These are phyloP conservation scores for Lanmaoa rubissima DNA, from an alignment of 768 basidiomycete species.

Conservation along the genomic window DNA sequence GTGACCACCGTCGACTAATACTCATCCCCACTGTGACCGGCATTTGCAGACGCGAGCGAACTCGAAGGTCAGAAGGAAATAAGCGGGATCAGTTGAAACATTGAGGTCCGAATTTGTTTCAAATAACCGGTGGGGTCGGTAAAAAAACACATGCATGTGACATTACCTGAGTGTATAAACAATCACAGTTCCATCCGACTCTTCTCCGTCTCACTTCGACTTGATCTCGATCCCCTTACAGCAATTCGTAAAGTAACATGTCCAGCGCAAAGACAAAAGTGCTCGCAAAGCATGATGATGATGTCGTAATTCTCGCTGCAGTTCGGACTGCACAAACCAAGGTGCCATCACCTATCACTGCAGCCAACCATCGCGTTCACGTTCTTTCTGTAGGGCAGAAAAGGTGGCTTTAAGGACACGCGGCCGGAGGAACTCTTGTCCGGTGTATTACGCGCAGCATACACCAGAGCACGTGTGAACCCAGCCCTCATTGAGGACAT, in stretches of 20 bases:
- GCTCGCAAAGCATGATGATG: slow-evolving; percentile 73
- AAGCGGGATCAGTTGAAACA: neutral
- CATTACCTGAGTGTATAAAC: slow-evolving; percentile 21
- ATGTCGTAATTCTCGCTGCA: slow-evolving; percentile 89
- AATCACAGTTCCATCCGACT: neutral
- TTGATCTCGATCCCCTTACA: neutral
- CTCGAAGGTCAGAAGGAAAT: neutral
- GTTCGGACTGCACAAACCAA: slow-evolving; percentile 92
- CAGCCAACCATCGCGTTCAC: neutral
- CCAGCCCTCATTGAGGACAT: slow-evolving; percentile 84
- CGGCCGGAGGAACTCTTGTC: slow-evolving; percentile 79
- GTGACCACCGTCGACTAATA: neutral
- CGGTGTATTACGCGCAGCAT: slow-evolving; percentile 72
- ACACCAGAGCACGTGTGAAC: slow-evolving; percentile 65
- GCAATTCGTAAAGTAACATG: slow-evolving; percentile 15
- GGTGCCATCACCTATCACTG: slow-evolving; percentile 38
- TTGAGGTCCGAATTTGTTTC: neutral
- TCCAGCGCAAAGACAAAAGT: slow-evolving; percentile 51
- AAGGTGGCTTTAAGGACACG: slow-evolving; percentile 92
- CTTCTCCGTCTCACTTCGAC: neutral
- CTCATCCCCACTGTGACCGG: neutral
- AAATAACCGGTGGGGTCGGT: neutral
- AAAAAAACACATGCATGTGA: slow-evolving; percentile 28
- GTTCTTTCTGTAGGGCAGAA: slow-evolving; percentile 53
- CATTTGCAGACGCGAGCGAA: neutral